Evolutionary conservation across 148 eudicot genomes (phyloP).

Genomic region (Tetragonia tetragonoides): DNA sequence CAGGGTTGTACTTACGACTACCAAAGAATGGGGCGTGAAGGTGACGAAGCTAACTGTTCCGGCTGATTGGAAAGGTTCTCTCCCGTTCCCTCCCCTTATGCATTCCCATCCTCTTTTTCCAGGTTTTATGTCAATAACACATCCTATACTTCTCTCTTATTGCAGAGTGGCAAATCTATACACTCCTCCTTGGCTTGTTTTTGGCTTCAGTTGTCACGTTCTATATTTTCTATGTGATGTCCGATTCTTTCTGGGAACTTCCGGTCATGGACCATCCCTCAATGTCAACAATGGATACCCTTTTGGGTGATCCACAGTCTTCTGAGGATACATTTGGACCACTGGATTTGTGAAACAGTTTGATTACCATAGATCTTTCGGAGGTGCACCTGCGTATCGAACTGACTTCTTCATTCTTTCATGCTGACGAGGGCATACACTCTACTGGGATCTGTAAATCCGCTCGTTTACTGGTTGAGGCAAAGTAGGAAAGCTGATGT

Average conservation of each 20-base stretch:
- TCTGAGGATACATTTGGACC: constrained; percentile 49
- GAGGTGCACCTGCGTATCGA: neutral
- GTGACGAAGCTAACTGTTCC: constrained; percentile 79
- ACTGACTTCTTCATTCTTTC: too few relatives aligned
- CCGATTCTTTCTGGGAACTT: constrained; percentile 82
- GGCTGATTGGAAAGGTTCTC: constrained; percentile 83
- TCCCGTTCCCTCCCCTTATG: constrained; percentile 16
- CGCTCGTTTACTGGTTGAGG: neutral
- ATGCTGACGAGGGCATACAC: too few relatives aligned
- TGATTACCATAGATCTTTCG: neutral
- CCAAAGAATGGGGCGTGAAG: constrained; percentile 63
- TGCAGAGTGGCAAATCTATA: constrained; percentile 96
- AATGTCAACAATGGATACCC: constrained; percentile 32
- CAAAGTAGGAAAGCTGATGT: constrained; percentile 13
- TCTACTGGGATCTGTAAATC: neutral
- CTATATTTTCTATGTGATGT: constrained; percentile 60
- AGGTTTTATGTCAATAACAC: neutral
- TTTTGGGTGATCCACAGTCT: constrained; percentile 43
- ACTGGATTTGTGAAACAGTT: constrained; percentile 32
- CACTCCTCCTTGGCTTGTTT: constrained; percentile 61
- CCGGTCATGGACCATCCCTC: constrained; percentile 40
- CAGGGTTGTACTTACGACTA: constrained; percentile 83
- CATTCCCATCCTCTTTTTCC: neutral
- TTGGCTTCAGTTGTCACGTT: constrained; percentile 63
- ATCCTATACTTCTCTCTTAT: neutral